Conservation (phyloP, 164 flowering plant species). For the Macadamia tetraphylla region DNA sequence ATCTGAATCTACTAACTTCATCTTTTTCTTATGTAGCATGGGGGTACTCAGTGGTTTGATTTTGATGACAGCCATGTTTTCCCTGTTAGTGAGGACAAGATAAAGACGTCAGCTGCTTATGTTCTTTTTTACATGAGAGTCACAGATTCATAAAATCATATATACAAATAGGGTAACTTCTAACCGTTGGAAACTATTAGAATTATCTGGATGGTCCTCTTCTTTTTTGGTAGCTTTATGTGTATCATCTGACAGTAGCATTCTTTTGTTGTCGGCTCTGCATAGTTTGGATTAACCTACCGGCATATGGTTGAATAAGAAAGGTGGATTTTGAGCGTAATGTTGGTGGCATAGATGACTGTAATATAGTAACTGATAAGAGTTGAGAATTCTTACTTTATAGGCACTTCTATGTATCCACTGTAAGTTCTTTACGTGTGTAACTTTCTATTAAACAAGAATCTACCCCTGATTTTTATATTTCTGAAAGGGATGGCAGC, state of each 20-base stretch:
- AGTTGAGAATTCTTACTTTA: constrained; percentile 10
- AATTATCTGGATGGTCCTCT: constrained; percentile 4
- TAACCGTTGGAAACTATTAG: constrained; percentile 10
- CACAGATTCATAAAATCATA: constrained; percentile 23
- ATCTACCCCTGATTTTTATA: background rate
- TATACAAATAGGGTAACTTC: background rate
- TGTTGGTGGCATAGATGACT: constrained; percentile 15
- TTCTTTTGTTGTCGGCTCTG: constrained; percentile 19
- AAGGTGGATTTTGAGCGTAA: background rate
- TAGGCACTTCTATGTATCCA: constrained; percentile 3
- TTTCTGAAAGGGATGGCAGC: constrained; percentile 4
- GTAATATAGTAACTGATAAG: constrained; percentile 27
- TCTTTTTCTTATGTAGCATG: constrained; percentile 43
- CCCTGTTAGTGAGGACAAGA: constrained; percentile 57
- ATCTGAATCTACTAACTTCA: background rate
- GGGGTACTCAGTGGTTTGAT: constrained; percentile 77
- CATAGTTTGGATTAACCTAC: constrained; percentile 1
- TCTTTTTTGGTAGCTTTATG: constrained; percentile 9
- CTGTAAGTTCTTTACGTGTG: constrained; percentile 11
- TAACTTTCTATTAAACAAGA: constrained; percentile 10
- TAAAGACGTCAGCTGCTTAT: constrained; percentile 86
- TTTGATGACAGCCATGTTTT: constrained; percentile 80
- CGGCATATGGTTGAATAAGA: background rate
- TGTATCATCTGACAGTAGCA: constrained; percentile 12
- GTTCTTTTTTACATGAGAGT: constrained; percentile 89